Evolutionary conservation across 1,139 yeast genomes (phyloP).

Genomic region (Nakaseomyces delphensis): DNA sequence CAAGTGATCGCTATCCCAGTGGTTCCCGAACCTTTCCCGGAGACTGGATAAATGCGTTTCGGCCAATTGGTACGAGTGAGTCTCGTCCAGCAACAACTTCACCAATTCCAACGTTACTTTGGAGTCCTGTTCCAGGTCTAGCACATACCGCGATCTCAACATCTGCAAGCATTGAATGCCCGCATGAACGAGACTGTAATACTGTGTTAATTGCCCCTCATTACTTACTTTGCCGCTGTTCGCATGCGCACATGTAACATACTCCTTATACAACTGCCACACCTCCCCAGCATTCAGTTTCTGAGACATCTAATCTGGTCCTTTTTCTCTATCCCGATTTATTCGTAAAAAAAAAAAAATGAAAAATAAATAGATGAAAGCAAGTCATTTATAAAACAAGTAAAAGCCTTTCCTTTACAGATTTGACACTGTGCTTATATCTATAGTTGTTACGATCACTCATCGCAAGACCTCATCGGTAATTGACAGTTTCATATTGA

Average conservation of each 20-base stretch:
- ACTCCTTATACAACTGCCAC: constrained; percentile 23
- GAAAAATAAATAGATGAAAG: not conserved
- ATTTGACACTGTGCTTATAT: too few relatives aligned
- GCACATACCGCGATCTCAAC: constrained; percentile 16
- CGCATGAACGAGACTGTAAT: constrained; percentile 22
- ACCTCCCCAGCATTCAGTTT: constrained; percentile 11
- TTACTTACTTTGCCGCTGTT: constrained; percentile 11
- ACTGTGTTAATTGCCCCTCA: constrained; percentile 20
- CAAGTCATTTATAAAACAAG: too few relatives aligned
- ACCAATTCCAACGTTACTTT: constrained; percentile 20
- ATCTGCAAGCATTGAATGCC: constrained; percentile 17
- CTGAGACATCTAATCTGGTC: not conserved
- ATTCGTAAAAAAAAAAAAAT: not conserved
- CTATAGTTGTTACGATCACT: too few relatives aligned
- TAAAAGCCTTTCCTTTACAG: too few relatives aligned
- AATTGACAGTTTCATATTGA: too few relatives aligned
- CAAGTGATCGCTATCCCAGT: constrained; percentile 12
- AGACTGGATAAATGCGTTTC: constrained; percentile 24
- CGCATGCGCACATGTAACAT: constrained; percentile 18
- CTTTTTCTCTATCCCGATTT: too few relatives aligned
- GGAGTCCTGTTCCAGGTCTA: constrained; percentile 24
- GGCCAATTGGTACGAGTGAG: constrained; percentile 24
- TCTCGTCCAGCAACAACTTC: constrained; percentile 22
- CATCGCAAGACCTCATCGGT: too few relatives aligned
- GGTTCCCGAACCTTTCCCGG: constrained; percentile 19